phyloP scores from a whole-genome alignment of 1,284 basidiomycete species.

The Leccinum pachyderme region DNA sequence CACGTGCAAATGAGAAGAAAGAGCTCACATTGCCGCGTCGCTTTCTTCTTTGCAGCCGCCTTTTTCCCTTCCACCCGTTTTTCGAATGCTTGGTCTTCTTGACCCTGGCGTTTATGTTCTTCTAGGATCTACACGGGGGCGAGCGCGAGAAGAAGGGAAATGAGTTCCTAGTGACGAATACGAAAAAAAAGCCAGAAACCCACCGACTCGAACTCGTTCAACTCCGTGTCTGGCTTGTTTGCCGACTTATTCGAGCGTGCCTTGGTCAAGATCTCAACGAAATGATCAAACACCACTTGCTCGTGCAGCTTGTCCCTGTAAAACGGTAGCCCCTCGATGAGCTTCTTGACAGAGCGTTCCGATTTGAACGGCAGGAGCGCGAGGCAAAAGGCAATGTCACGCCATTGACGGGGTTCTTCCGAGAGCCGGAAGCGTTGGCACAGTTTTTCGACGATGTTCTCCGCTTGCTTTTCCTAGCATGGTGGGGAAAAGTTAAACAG shows the following conservation, averaged over 20 bases:
- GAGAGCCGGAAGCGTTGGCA: conserved; percentile 92
- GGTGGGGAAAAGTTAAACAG: neutral
- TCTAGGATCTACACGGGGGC: conserved; percentile 66
- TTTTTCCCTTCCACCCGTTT: conserved; percentile 81
- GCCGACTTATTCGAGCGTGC: conserved; percentile 81
- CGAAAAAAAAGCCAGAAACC: conserved; percentile 18
- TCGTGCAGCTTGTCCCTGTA: conserved; percentile 98
- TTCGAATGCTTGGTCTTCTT: conserved; percentile 88
- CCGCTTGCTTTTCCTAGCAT: conserved; percentile 88
- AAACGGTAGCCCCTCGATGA: conserved; percentile 87
- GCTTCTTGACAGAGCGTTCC: conserved; percentile 93
- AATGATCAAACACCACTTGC: conserved; percentile 77
- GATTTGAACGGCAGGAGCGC: conserved; percentile 96
- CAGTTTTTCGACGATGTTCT: conserved; percentile 91
- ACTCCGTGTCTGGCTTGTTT: conserved; percentile 85
- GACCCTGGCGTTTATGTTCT: conserved; percentile 80
- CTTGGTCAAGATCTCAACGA: conserved; percentile 87
- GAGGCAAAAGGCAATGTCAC: conserved; percentile 95
- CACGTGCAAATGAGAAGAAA: neutral
- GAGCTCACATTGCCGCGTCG: conserved; percentile 40
- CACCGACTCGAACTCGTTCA: conserved; percentile 87
- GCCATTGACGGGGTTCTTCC: conserved; percentile 92
- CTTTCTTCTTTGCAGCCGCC: conserved; percentile 71
- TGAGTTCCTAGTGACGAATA: neutral
- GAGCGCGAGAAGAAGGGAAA: neutral